Evolutionary conservation across 208 protist genomes (phyloP), one percentile per base, ranked within the genome.

Genomic region (Leishmania braziliensis): DNA sequence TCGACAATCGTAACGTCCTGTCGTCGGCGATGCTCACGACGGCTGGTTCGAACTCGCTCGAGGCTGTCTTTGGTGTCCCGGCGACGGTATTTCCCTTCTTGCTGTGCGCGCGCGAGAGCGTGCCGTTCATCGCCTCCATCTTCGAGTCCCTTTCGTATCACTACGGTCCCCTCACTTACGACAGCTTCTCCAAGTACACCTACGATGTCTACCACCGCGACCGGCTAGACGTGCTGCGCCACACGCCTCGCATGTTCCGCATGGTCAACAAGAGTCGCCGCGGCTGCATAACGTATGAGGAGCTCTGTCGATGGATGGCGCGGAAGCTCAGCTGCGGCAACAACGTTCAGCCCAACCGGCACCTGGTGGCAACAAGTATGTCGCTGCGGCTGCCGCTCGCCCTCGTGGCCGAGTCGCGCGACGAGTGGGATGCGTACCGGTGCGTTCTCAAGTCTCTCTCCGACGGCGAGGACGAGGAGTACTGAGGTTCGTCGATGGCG

Each of bases 21-120:
- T 93, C 80, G 20, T 95, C 90, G 0, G 91, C 94, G 51, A 87
- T 91, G 68, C 89, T 95, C 51, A 97, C 92, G 1, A 66, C 91
- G 39, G 36, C 82, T 6, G 92, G 92, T 2, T 91, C 92, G 8
- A 97, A 97, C 80, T 70, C 85, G 51, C 88, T 97, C 26, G 94
- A 97, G 81, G 90, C 88, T 5, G 92, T 97, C 36, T 97, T 97
- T 84, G 94, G 94, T 50, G 90, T 92, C 2, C 94, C 94, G 2
- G 90, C 94, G 36, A 97, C 92, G 20, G 91, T 96, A 26, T 97
- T 97, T 69, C 89, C 94, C 0, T 96, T 97, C 69, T 83, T 97
- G 46, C 79, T 90, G 20, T 97, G 93, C 74, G 90, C 89, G 18
- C 88, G 93, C 20, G 91, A 94, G 75, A 95, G 92, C 48, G 85